Conservation (phyloP, 2,329 filamentous ascomycete genomes). For the Monilinia laxa region DNA sequence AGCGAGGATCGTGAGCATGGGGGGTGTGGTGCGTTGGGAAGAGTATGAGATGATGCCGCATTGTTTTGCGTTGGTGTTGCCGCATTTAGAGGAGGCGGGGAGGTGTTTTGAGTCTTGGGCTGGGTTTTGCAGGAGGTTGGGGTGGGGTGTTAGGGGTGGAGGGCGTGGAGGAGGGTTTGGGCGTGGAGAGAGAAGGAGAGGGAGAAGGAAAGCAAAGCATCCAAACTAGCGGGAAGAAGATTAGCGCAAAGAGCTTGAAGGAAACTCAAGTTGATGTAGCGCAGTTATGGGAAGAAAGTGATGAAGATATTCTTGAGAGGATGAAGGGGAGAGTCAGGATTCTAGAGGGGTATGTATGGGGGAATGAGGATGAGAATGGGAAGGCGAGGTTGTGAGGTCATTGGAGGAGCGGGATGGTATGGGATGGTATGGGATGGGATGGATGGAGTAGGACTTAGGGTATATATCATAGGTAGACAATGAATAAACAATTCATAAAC, state of each 20-base stretch:
- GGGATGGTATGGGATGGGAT: too few species aligned
- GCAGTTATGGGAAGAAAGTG: conserved; percentile 46
- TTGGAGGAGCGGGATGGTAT: too few species aligned
- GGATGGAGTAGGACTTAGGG: too few species aligned
- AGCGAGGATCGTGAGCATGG: conserved; percentile 53
- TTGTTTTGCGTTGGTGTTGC: conserved; percentile 62
- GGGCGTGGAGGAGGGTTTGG: not conserved
- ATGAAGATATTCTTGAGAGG: conserved; percentile 46
- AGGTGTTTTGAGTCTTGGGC: conserved; percentile 58
- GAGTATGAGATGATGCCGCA: conserved; percentile 82
- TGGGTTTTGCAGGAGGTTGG: conserved; percentile 51
- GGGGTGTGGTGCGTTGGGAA: conserved; percentile 62
- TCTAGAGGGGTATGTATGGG: conserved; percentile 23
- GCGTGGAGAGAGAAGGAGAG: not conserved
- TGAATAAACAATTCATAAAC: too few species aligned
- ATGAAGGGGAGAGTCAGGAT: conserved; percentile 38
- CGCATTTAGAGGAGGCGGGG: conserved; percentile 46
- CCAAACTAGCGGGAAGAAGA: conserved; percentile 45
- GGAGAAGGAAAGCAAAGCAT: conserved; percentile 15
- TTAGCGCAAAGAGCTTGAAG: conserved; percentile 53
- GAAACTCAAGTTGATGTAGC: conserved; percentile 49
- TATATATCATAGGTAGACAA: too few species aligned
- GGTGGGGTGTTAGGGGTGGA: conserved; percentile 31
- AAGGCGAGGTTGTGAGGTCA: conserved; percentile 41
- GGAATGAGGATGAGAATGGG: conserved; percentile 30